These are phyloP conservation scores for Saccharomyces kudriavzevii DNA, from an alignment of 805 yeast species.

Conservation along the genomic window DNA sequence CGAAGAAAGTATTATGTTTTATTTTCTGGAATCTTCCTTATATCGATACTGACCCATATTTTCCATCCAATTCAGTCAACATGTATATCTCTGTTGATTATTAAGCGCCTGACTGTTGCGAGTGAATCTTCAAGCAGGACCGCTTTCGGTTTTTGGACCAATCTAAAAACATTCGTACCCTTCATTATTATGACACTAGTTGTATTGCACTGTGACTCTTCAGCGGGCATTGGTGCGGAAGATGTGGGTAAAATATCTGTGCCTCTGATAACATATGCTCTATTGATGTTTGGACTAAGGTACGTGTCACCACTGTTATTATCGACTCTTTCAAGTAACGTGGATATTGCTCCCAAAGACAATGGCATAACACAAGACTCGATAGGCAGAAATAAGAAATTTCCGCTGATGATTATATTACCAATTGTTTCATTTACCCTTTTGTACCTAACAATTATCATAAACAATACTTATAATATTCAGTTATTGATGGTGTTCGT, in stretches of 20 bases:
- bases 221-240: not conserved
- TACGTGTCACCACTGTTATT: not conserved
- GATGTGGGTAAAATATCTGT: not conserved
- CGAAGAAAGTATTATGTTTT: slow-evolving; percentile 1
- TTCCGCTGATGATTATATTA: slow-evolving; percentile 6
- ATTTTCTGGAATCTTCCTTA: slow-evolving; percentile 12
- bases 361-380: not conserved
- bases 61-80: slow-evolving; percentile 11
- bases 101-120: slow-evolving; percentile 2
- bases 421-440: not conserved
- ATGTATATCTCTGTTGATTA: slow-evolving; percentile 6
- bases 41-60: slow-evolving; percentile 6
- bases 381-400: not conserved
- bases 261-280: not conserved
- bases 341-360: not conserved
- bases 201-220: slow-evolving; percentile 4
- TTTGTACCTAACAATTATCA: not conserved
- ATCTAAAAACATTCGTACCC: not conserved
- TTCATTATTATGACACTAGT: slow-evolving; percentile 1
- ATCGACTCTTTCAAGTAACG: not conserved
- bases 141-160: not conserved
- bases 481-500: slow-evolving; percentile 28
- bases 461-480: slow-evolving; percentile 4
- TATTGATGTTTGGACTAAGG: not conserved
- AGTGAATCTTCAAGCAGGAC: not conserved